A percentile compares a stretch with the other conserved stretches of the same genome.
Conservation (phyloP, 2,329 filamentous ascomycete species). For the Knoxdaviesia capensis region DNA sequence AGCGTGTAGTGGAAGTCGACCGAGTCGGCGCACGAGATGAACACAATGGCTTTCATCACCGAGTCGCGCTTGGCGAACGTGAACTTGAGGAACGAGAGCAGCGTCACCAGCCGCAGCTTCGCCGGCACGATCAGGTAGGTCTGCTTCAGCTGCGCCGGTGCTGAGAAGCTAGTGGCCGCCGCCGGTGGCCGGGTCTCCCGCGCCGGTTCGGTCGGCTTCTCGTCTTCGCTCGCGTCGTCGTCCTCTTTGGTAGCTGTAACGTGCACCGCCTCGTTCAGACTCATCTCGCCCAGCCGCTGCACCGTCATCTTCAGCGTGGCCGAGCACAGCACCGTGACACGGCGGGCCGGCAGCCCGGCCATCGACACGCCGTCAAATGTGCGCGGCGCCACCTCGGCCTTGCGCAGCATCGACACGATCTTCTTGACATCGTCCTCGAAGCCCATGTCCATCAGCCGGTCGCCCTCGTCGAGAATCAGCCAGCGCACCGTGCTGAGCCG, state of each 20-base stretch:
- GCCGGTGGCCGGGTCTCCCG: slow-evolving; percentile 1
- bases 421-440: slow-evolving; percentile 88
- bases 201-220: neutral
- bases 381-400: slow-evolving; percentile 36
- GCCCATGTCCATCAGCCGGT: slow-evolving; percentile 94
- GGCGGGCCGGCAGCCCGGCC: slow-evolving; percentile 49
- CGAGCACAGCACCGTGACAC: slow-evolving; percentile 80
- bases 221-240: slow-evolving; percentile 17
- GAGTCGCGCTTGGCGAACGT: slow-evolving; percentile 76
- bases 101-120: slow-evolving; percentile 75
- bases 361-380: slow-evolving; percentile 37
- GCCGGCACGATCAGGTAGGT: slow-evolving; percentile 72
- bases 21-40: slow-evolving; percentile 90
- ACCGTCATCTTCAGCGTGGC: slow-evolving; percentile 98
- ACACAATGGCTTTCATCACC: slow-evolving; percentile 92
- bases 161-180: slow-evolving; percentile 36
- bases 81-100: slow-evolving; percentile 67
- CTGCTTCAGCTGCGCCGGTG: slow-evolving; percentile 86
- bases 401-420: slow-evolving; percentile 62
- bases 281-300: slow-evolving; percentile 82
- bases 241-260: slow-evolving; percentile 49
- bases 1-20: slow-evolving; percentile 93
- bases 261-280: slow-evolving; percentile 77
- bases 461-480: slow-evolving; percentile 88
- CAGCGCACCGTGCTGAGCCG: slow-evolving; percentile 79